Percentiles rank a stretch among this genome's conserved stretches.
phyloP scores from a whole-genome alignment of 345 rosid species.

The Psidium guajava region DNA sequence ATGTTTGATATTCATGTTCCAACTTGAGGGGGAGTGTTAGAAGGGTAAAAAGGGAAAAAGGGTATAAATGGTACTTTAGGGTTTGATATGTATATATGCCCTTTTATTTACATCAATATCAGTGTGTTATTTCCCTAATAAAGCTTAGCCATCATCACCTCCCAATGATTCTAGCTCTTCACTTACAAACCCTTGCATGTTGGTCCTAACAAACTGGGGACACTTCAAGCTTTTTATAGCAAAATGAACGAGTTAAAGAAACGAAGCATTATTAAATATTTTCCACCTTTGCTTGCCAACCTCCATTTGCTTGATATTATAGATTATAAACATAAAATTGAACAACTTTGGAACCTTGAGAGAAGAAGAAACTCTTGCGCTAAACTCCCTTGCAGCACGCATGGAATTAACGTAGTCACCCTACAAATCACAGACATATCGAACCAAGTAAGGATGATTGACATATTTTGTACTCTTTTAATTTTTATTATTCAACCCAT shows the following conservation, averaged over 20 bases:
- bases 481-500: neutral
- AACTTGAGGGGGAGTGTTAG: no score
- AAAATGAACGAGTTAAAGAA: neutral
- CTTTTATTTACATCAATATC: no score
- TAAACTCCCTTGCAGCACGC: conserved; percentile 84
- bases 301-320: neutral
- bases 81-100: no score
- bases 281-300: neutral
- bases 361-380: conserved; percentile 58
- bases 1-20: no score
- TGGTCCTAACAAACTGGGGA: neutral
- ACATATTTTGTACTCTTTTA: neutral
- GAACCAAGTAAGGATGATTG: neutral
- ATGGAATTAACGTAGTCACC: conserved; percentile 73
- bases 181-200: neutral
- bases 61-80: no score
- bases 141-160: neutral
- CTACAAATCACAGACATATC: conserved; percentile 20
- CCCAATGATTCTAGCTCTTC: neutral
- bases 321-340: neutral
- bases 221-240: neutral
- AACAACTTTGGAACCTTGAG: conserved; percentile 43
- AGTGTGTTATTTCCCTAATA: no score
- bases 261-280: neutral
- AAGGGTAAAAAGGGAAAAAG: no score